Conservation (phyloP, 2,329 filamentous ascomycete genomes). For the Diaporthe citriasiana region DNA sequence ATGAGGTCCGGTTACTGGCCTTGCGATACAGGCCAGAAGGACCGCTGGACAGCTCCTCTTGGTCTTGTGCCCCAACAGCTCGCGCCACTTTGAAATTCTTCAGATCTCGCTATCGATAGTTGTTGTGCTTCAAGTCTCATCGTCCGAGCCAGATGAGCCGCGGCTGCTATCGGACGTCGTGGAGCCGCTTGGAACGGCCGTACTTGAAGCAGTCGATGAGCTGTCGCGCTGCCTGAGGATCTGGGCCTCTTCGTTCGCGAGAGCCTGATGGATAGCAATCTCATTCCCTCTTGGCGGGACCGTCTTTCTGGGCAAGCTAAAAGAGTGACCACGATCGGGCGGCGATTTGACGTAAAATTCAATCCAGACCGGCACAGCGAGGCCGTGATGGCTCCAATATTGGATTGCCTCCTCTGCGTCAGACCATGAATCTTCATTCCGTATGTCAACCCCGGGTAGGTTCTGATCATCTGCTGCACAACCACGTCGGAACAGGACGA, state of each 20-base stretch:
- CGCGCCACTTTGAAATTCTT: not conserved
- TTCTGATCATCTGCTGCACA: conserved; percentile 16
- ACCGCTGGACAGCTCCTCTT: no score
- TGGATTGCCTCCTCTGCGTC: conserved; percentile 16
- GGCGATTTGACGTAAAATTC: conserved; percentile 21
- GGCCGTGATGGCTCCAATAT: conserved; percentile 12
- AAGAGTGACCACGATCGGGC: not conserved
- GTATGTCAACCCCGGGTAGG: conserved; percentile 9
- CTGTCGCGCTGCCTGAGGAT: conserved; percentile 4
- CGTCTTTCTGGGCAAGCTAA: not conserved
- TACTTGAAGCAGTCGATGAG: not conserved
- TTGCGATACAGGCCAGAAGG: not conserved
- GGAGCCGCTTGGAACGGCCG: conserved; percentile 12
- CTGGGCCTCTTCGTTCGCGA: conserved; percentile 23
- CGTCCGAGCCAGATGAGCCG: conserved; percentile 4
- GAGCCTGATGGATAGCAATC: conserved; percentile 21
- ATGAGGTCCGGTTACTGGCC: not conserved
- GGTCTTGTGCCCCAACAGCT: not conserved
- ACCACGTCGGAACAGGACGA: conserved; percentile 5
- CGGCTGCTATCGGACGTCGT: conserved; percentile 16
- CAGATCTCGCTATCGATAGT: not conserved
- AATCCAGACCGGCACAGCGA: conserved; percentile 16
- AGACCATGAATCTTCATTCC: conserved; percentile 11
- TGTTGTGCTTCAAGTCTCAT: not conserved
- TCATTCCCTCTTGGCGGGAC: conserved; percentile 14